Percentiles rank a stretch among this genome's conserved stretches.
Evolutionary conservation across 179 eudicot genomes (phyloP).

Genomic region (Silene coronaria): DNA sequence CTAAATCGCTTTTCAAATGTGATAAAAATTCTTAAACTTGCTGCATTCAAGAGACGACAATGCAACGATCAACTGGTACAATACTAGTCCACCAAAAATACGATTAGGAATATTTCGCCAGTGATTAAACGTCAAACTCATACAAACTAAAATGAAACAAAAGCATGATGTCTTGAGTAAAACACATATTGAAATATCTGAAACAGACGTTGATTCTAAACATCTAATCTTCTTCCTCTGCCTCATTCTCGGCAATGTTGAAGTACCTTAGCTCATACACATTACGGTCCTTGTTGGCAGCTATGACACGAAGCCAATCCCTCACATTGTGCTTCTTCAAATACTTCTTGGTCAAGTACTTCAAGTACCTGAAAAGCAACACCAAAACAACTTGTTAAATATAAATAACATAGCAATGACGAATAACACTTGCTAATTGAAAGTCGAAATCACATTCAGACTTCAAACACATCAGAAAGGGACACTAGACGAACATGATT

Average conservation of each 20-base stretch:
- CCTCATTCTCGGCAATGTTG: conserved; percentile 32
- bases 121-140: conserved; percentile 9
- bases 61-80: too few species aligned
- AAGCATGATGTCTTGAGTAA: background rate
- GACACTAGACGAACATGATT: too few species aligned
- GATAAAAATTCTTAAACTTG: too few species aligned
- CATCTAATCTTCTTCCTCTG: conserved; percentile 28
- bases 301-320: conserved; percentile 35
- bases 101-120: conserved; percentile 8
- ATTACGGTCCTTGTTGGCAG: conserved; percentile 33
- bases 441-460: too few species aligned
- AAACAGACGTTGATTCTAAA: conserved; percentile 8
- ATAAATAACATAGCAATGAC: too few species aligned
- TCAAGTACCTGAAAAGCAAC: conserved; percentile 24
- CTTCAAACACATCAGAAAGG: too few species aligned
- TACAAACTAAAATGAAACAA: conserved; percentile 16
- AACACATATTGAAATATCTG: background rate
- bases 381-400: background rate
- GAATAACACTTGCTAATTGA: too few species aligned
- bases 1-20: too few species aligned
- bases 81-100: background rate
- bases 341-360: conserved; percentile 34
- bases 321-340: conserved; percentile 34
- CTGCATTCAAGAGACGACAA: too few species aligned
- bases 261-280: conserved; percentile 30